A percentile compares a stretch with the other conserved stretches of the same genome.
phyloP scores from a whole-genome alignment of 306 rosid genomes.

The Mimosa bimucronata region DNA sequence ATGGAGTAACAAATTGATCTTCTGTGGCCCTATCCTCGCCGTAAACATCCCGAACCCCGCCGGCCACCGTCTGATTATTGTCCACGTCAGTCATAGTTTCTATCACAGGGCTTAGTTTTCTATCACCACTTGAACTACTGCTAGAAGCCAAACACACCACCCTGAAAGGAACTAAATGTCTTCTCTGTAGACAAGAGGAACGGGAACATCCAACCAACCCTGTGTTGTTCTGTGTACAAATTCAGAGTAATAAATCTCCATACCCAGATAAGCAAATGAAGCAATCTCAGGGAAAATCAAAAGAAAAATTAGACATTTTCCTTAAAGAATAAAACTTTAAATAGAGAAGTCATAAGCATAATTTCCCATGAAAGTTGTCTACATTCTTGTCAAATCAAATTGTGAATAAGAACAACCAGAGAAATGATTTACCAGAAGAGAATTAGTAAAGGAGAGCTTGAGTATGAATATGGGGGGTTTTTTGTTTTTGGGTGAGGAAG shows the following conservation, averaged over 20 bases:
- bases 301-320: conserved; percentile 8
- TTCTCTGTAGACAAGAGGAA: conserved; percentile 48
- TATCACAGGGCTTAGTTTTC: conserved; percentile 65
- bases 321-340: not conserved
- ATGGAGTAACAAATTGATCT: conserved; percentile 88
- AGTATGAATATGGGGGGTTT: not conserved
- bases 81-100: conserved; percentile 61
- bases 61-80: conserved; percentile 49
- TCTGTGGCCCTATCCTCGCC: conserved; percentile 86
- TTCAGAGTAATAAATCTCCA: conserved; percentile 12
- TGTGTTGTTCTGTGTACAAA: conserved; percentile 56
- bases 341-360: not conserved
- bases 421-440: conserved; percentile 33
- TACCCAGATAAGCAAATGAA: conserved; percentile 36
- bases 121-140: conserved; percentile 60
- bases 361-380: conserved; percentile 11
- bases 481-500: conserved; percentile 4
- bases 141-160: conserved; percentile 65
- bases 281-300: conserved; percentile 15
- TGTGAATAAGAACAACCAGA: conserved; percentile 2
- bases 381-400: conserved; percentile 7
- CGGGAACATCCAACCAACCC: conserved; percentile 53
- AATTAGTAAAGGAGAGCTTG: not conserved
- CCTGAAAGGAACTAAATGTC: conserved; percentile 47
- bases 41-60: conserved; percentile 76